phyloP scores from a whole-genome alignment of 73 alveolate genomes.

The Durusdinium trenchii region DNA sequence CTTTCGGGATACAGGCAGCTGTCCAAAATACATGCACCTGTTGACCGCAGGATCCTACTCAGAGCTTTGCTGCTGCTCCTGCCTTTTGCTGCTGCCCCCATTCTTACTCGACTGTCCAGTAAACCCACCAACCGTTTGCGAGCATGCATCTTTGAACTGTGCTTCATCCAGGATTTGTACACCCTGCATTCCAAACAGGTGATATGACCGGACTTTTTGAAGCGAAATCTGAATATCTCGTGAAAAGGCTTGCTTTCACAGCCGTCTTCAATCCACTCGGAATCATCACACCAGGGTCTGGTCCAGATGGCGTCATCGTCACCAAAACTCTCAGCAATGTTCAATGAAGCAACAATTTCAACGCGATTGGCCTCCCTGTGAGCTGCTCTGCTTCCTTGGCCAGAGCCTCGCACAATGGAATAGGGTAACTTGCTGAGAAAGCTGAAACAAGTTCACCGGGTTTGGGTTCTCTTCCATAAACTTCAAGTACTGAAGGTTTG shows the following conservation, averaged over 20 bases:
- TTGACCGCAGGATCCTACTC: background rate
- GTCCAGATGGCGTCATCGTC: too few species aligned
- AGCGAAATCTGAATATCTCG: background rate
- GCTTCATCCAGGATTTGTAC: background rate
- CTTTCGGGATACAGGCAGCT: background rate
- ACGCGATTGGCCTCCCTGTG: too few species aligned
- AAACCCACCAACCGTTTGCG: background rate
- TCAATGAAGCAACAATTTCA: too few species aligned
- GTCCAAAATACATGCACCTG: background rate
- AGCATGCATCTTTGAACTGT: too few species aligned
- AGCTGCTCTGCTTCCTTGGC: too few species aligned
- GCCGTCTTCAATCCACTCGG: background rate
- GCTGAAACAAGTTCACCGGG: background rate
- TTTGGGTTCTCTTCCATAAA: background rate
- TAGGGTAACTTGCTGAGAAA: background rate
- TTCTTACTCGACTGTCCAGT: background rate
- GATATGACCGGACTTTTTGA: background rate
- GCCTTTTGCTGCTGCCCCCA: conserved; percentile 7
- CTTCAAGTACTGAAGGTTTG: background rate
- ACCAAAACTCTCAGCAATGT: too few species aligned
- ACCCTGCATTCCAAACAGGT: background rate
- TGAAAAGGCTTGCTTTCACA: background rate
- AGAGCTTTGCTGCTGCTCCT: background rate
- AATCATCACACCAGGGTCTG: background rate
- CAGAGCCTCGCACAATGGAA: background rate